Evolutionary conservation across 345 rosid genomes (phyloP), one percentile per base, ranked within the genome.

Genomic region (Brassica cretica): DNA sequence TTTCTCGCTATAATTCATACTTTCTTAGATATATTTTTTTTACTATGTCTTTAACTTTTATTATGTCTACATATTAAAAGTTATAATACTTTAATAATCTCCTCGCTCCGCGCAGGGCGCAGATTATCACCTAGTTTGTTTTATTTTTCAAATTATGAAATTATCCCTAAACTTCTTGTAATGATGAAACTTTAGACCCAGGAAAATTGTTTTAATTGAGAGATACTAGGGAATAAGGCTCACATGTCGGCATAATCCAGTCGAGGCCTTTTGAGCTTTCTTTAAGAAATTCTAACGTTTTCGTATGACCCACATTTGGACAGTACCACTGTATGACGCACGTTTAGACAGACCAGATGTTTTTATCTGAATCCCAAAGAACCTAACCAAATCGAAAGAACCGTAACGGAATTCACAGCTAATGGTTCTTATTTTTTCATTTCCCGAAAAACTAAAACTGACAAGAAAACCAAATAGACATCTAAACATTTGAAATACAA

Each of bases 201-300:
- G 2, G 8, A 3, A 6, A 3, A 24, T 66, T 8, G 3, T 64
- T 39, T 8, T 58, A 37, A 35, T 18, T 35, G 16, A 44, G 56
- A 49, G 7, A 5, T n/a, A 10, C 9, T 35, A 9, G 8, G 10
- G 53, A 25, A 37, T 35, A 15, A 65, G 30, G 69, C 15, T 65
- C 74, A 73, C 70, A 60, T 80, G 79, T 80, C 15, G 55, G 27
- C 29, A 11, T 63, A 66, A 62, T 41, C 70, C 61, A 49, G 4
- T 61, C 16, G 25, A 53, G 44, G 78, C 75, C 75, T 67, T 67
- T 72, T 67, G 78, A 69, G 74, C 18, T 68, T 58, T 58, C 3
- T 18, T 4, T 0, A 59, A 46, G 21, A 61, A 53, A 24, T 60
- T 70, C 35, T 41, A 21, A n/a, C 72, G 4, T 14, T 64, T 30